Conservation (phyloP, 1,284 basidiomycete species). For the Takashimella tepidaria region DNA sequence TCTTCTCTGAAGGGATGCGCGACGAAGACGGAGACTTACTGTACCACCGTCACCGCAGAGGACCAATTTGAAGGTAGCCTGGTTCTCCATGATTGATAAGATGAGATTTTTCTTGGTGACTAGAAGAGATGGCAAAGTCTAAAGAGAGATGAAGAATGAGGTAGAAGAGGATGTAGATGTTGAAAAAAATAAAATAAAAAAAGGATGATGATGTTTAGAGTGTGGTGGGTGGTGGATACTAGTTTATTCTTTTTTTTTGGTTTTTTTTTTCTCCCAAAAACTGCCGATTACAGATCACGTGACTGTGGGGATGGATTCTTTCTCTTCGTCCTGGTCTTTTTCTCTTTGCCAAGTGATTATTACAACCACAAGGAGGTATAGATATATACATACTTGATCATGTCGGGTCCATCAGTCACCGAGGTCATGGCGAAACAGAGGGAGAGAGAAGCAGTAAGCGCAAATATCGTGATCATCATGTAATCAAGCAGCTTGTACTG, state of each 20-base stretch:
- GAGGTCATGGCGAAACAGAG: slow-evolving; percentile 27
- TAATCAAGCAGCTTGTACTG: slow-evolving; percentile 5
- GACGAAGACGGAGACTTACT: slow-evolving; percentile 53
- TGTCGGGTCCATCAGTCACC: slow-evolving; percentile 11
- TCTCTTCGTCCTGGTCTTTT: slow-evolving; percentile 4
- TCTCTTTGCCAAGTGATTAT: slow-evolving; percentile 8
- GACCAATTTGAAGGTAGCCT: slow-evolving; percentile 98
- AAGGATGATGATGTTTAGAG: neutral
- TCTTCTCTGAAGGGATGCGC: neutral
- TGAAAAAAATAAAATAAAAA: neutral
- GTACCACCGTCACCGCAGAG: slow-evolving; percentile 95
- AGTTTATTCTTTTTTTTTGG: no score
- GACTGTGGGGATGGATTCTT: no score
- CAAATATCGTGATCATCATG: neutral
- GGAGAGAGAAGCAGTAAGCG: slow-evolving; percentile 35
- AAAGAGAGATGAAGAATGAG: slow-evolving; percentile 1
- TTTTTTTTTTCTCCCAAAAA: neutral
- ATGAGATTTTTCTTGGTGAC: slow-evolving; percentile 16
- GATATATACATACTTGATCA: neutral
- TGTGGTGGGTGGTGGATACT: neutral
- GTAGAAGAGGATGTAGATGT: neutral
- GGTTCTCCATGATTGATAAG: slow-evolving; percentile 50
- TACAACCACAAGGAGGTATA: no score
- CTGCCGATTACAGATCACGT: no score
- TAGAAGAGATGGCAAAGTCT: neutral